Conservation (phyloP, 345 rosid species). For the Alliaria petiolata region DNA sequence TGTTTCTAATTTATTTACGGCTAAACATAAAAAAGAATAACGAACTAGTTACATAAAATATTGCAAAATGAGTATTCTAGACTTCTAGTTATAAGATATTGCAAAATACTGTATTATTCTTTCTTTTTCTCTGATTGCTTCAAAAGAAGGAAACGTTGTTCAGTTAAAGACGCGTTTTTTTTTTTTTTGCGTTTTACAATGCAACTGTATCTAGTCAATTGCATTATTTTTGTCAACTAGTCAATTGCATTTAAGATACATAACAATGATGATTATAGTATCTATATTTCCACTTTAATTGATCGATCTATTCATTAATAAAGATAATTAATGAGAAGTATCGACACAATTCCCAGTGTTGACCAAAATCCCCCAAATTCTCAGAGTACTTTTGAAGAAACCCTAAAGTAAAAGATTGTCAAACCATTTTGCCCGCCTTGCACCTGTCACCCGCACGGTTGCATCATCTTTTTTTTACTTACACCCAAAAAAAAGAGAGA, state of each 20-base stretch:
- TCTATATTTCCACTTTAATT: conserved; percentile 7
- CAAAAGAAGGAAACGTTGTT: conserved; percentile 7
- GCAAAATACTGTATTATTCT: not conserved
- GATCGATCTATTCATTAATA: conserved; percentile 11
- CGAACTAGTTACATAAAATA: not conserved
- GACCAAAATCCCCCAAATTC: conserved; percentile 38
- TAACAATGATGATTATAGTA: conserved; percentile 22
- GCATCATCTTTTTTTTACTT: not conserved
- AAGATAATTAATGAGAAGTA: conserved; percentile 13
- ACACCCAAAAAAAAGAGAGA: not conserved
- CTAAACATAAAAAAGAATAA: not conserved
- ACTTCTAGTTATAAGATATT: not conserved
- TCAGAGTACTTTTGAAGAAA: conserved; percentile 34
- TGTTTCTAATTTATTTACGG: not conserved
- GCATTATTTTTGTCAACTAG: conserved; percentile 17
- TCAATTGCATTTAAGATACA: conserved; percentile 29
- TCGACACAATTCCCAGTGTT: conserved; percentile 52
- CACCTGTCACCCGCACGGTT: conserved; percentile 31
- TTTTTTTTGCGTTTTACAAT: conserved; percentile 5
- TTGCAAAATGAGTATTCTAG: not conserved
- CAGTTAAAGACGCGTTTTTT: conserved; percentile 13
- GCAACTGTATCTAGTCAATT: conserved; percentile 33
- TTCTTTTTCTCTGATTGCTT: conserved; percentile 14
- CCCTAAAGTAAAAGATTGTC: conserved; percentile 23
- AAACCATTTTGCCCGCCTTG: not conserved